Percentiles rank a stretch among this genome's conserved stretches.
These are phyloP conservation scores for Schwanniomyces occidentalis DNA, from an alignment of 805 yeast genomes.

Conservation along the genomic window DNA sequence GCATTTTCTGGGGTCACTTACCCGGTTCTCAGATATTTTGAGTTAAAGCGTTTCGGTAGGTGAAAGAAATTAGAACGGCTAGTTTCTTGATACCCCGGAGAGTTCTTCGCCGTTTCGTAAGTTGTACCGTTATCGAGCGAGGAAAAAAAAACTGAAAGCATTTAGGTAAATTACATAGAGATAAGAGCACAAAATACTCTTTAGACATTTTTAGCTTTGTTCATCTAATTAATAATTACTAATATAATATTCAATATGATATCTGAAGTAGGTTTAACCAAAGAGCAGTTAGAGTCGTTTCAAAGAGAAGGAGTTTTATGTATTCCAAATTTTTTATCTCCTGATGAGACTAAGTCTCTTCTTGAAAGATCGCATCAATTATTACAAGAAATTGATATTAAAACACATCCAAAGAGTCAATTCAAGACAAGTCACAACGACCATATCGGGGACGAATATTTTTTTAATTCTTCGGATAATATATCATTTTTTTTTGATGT, in stretches of 20 bases:
- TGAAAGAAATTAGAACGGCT: too few relatives aligned
- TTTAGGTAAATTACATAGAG: too few relatives aligned
- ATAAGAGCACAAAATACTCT: too few relatives aligned
- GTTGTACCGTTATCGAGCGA: too few relatives aligned
- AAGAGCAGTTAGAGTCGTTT: slow-evolving; percentile 51
- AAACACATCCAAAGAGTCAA: slow-evolving; percentile 65
- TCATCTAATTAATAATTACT: too few relatives aligned
- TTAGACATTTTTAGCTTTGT: too few relatives aligned
- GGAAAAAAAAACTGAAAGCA: too few relatives aligned
- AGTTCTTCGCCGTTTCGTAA: too few relatives aligned
- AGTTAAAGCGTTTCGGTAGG: slow-evolving; percentile 28
- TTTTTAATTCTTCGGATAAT: slow-evolving; percentile 67
- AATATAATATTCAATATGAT: too few relatives aligned
- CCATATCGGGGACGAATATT: slow-evolving; percentile 75
- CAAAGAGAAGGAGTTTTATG: slow-evolving; percentile 61
- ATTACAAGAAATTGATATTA: slow-evolving; percentile 49
- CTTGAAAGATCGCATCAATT: slow-evolving; percentile 45
- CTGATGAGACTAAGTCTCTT: slow-evolving; percentile 40
- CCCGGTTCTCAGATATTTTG: slow-evolving; percentile 31
- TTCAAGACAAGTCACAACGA: slow-evolving; percentile 61
- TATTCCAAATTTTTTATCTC: slow-evolving; percentile 53
- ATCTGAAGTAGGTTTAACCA: slow-evolving; percentile 30
- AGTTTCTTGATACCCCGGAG: too few relatives aligned
- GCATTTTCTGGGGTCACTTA: slow-evolving; percentile 32
- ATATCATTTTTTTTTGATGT: slow-evolving; percentile 69